Evolutionary conservation across 768 basidiomycete species (phyloP), one percentile per base, ranked within the genome.

Genomic region (Russula earlei): DNA sequence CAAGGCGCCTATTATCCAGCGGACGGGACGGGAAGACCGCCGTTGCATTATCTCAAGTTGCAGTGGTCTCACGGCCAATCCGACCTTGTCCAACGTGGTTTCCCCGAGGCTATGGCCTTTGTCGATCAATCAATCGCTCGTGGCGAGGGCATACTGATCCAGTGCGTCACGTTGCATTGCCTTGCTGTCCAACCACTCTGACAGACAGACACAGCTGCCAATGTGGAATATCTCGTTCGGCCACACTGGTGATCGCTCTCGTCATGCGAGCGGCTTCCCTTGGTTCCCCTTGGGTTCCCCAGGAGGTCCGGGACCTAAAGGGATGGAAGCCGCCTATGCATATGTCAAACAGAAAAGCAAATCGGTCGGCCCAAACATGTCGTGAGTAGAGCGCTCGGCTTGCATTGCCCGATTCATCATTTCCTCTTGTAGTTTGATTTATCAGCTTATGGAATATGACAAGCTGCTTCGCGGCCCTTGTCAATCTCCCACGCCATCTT

Each of bases 41-140:
- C 76, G 17, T 81, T 92, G 77, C 82, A 91, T 69, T 93, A 94
- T 67, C 84, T 91, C 70, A 91, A 91, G 68, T 79, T 94, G 25
- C 78, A 79, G 49, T 95, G 92, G 93, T 92, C 90, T 22, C 92
- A 95, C 67, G 92, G 92, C n/a, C 89, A 94, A 70, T 78, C 86
- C 54, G 86, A 95, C 67, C 80, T 95, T 37, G 89, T 91, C 62
- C 70, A 81, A 2, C 71, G 80, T 38, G 91, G 90, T 46, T 91
- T 93, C 70, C 80, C 81, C 49, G 77, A 74, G 8, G 92, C 85
- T 5, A 90, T 93, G 81, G 69, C 77, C 19, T 94, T 92, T 60
- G 78, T 86, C 55, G 91, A 93, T 67, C 78, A 80, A 33, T 84
- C 87, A 45, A 69, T 91, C 52, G 75, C 77, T 52, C 83, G 86